Base-by-base conservation (phyloP, 129 eudicot species). In the Saposhnikovia divaricata region DNA sequence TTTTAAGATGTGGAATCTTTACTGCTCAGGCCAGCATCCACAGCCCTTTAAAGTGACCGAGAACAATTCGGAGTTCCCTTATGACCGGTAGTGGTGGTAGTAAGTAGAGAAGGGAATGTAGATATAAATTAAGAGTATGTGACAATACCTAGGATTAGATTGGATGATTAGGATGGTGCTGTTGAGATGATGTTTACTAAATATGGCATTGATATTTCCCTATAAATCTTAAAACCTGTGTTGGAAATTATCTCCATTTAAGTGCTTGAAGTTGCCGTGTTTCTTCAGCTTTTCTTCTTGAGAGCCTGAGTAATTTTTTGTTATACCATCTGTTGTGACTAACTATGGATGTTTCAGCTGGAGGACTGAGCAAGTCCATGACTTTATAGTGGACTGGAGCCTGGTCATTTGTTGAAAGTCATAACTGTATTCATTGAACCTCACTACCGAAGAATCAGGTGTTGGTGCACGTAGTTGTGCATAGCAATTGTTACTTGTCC, bases 1-100 rank as follows among this genome's bases (percentile, higher is more conserved):
- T 80, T 92, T 86, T 61, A 92, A 88, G 89, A 95, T 95, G 99
- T 95, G 99, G 99, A 92, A 92, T 81, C 80, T 95, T 53, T 86
- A 90, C 80, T 95, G 99, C 85, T 84, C 91, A 0, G 96, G 96
- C 38, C 91, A 92, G 46, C 93, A 88, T 37, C 97, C 99, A 63
- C 89, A 86, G 63, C 97, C 87, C 78, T 92, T 95, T 74, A 95
- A 90, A 84, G 97, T 95, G 82, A 63, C 82, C 0, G 99, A 95
- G 91, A 92, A 89, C 34, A 91, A 92, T 76, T 70, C 75, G 1
- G 96, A 95, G 80, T 92, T 84, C 80, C 99, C 99, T 0, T 95
- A 77, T 87, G 95, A 92, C 76, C 82, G 86, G 57, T 95, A 91
- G 86, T 66, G 8, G 39, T 10, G 3, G 31, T 38, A 43, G 43